A percentile compares a stretch with the other conserved stretches of the same genome.
Evolutionary conservation across 2,329 filamentous ascomycete genomes (phyloP).

Genomic region (Fusarium nodosum): DNA sequence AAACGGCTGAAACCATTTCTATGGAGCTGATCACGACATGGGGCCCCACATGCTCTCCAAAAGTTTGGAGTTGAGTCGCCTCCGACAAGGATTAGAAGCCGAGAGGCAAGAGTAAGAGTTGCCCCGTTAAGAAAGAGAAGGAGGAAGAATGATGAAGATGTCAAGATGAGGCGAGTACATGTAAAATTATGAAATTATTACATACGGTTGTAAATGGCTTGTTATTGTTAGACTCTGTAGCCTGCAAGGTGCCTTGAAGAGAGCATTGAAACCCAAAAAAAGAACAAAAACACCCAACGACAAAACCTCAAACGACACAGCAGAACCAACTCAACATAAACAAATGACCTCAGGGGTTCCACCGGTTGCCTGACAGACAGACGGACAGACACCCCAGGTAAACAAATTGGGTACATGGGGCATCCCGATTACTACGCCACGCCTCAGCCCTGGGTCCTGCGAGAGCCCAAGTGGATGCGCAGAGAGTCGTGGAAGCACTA

Average conservation of each 20-base stretch:
- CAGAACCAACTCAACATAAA: constrained; percentile 8
- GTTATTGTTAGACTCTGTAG: constrained; percentile 5
- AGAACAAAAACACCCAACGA: constrained; percentile 8
- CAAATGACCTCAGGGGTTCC: constrained; percentile 16
- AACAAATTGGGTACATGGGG: constrained; percentile 20
- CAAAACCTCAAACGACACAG: constrained; percentile 4
- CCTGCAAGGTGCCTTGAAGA: constrained; percentile 30
- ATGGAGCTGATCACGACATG: constrained; percentile 31
- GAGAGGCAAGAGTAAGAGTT: constrained; percentile 21
- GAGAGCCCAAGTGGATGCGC: constrained; percentile 43
- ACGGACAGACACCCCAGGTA: background rate
- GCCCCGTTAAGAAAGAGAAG: constrained; percentile 11
- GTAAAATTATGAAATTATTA: background rate
- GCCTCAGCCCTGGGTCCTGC: constrained; percentile 31
- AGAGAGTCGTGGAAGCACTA: constrained; percentile 47
- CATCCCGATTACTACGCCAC: constrained; percentile 30
- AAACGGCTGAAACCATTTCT: constrained; percentile 7
- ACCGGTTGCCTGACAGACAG: constrained; percentile 23
- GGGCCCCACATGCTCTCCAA: constrained; percentile 25
- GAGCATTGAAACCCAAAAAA: constrained; percentile 35
- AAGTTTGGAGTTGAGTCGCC: constrained; percentile 24
- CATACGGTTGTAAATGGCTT: background rate
- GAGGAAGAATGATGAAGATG: constrained; percentile 15
- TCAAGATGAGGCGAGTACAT: constrained; percentile 15
- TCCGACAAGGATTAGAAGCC: constrained; percentile 10